phyloP scores from a whole-genome alignment of 2,329 filamentous ascomycete genomes.

The Clathrospora elynae region DNA sequence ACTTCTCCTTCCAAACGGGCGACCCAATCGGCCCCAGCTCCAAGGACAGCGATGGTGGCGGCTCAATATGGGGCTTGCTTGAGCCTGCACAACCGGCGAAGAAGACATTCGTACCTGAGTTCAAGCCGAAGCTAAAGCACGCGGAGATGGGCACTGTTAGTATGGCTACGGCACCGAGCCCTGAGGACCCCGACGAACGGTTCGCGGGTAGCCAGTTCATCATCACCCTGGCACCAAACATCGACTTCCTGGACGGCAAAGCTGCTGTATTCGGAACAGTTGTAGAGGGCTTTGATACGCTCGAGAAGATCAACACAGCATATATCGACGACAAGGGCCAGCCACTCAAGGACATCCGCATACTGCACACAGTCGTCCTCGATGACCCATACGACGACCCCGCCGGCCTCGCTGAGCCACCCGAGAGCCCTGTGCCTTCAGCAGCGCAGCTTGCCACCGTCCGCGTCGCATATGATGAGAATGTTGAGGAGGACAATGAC shows the following conservation, averaged over 20 bases:
- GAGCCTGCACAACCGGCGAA: conserved; percentile 65
- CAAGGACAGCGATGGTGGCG: conserved; percentile 85
- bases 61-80: conserved; percentile 87
- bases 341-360: conserved; percentile 90
- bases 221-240: conserved; percentile 84
- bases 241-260: conserved; percentile 89
- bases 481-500: conserved; percentile 76
- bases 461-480: conserved; percentile 87
- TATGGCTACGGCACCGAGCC: conserved; percentile 87
- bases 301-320: conserved; percentile 90
- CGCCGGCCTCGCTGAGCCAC: conserved; percentile 73
- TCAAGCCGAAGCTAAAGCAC: conserved; percentile 88
- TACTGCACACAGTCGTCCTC: conserved; percentile 88
- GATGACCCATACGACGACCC: conserved; percentile 93
- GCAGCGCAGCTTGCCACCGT: conserved; percentile 88
- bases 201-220: conserved; percentile 92
- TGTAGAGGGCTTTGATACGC: conserved; percentile 90
- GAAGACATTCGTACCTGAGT: conserved; percentile 80
- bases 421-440: conserved; percentile 78
- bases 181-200: conserved; percentile 77
- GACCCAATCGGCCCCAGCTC: conserved; percentile 89
- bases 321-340: conserved; percentile 86
- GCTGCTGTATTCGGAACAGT: conserved; percentile 95
- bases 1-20: conserved; percentile 95
- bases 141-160: conserved; percentile 88